These are phyloP conservation scores for Tricladium varicosporioides DNA, from an alignment of 2,329 filamentous ascomycete genomes.

Conservation along the genomic window DNA sequence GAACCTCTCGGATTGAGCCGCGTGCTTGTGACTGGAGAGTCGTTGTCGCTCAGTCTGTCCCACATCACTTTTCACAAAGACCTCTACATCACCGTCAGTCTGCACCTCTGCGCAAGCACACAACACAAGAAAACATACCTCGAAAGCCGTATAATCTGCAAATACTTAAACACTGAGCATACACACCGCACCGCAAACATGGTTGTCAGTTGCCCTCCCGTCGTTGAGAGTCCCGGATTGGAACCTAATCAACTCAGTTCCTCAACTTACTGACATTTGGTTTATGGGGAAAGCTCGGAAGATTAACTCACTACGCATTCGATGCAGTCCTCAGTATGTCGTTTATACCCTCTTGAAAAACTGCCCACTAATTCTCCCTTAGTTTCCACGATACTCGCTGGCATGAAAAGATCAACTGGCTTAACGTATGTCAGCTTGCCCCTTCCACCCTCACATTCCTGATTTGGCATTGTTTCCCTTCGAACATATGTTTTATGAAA, in stretches of 20 bases:
- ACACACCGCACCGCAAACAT: constrained; percentile 31
- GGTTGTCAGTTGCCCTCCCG: constrained; percentile 37
- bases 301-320: constrained; percentile 91
- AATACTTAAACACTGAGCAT: background rate
- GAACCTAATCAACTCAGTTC: constrained; percentile 50
- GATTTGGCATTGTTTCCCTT: background rate
- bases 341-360: constrained; percentile 3
- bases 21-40: too few species aligned
- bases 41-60: too few species aligned
- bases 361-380: constrained; percentile 22
- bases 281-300: constrained; percentile 78
- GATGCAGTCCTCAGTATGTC: constrained; percentile 86
- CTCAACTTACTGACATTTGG: constrained; percentile 68
- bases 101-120: too few species aligned
- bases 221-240: constrained; percentile 33
- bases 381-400: constrained; percentile 96
- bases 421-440: constrained; percentile 74
- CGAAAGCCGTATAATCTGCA: background rate
- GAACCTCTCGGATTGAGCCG: too few species aligned
- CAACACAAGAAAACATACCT: background rate
- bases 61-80: too few species aligned
- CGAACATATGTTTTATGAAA: background rate
- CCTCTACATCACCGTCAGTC: too few species aligned
- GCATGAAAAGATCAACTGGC: constrained; percentile 95
- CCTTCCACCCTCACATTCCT: constrained; percentile 5